Base-by-base conservation (phyloP, 208 protist species). In the Trypanosoma rangeli region DNA sequence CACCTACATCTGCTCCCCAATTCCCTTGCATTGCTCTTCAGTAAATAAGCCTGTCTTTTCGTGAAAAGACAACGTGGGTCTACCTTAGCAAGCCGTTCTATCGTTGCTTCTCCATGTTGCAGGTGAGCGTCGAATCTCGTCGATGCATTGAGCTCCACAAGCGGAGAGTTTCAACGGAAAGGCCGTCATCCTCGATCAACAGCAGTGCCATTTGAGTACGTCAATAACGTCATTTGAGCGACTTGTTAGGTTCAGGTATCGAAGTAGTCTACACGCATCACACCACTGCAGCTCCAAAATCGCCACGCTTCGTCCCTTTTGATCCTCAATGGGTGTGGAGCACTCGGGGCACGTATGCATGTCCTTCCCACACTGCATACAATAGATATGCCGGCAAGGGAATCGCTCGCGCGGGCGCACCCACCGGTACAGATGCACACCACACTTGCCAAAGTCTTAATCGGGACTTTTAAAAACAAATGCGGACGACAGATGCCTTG, bases 301-400 rank as follows among this genome's bases (percentile, higher is more conserved):
- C 54, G 44, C 76, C 84, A n/a, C 86, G 88, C n/a, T 63, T 61
- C n/a, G 83, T 78, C 26, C 61, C 29, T 57, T 57, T 39, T 74
- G 58, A 7, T 53, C 35, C 46, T 65, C 74, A 16, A 86, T 73
- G 0, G 54, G 29, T 1, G 70, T 69, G 35, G 78, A 73, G 63
- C 86, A 92, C 8, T 74, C 69, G 3, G 86, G 86, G 59, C 86
- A 92, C n/a, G 26, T 64, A 26, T 67, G 53, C n/a, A 84, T 61
- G 0, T 53, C 39, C 9, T 74, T 68, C 20, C 88, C 53, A 59
- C 86, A 92, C 12, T n/a, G 54, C 0, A 68, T 49, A 50, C 86
- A 92, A 35, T 83, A 87, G 44, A 87, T 86, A 75, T 92, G 86
- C 46, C 82, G 68, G 33, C 83, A 92, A 7, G 70, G 75, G 22